A percentile compares a stretch with the other conserved stretches of the same genome.
These are phyloP conservation scores for Brassica incana DNA, from an alignment of 345 rosid genomes.

Conservation along the genomic window DNA sequence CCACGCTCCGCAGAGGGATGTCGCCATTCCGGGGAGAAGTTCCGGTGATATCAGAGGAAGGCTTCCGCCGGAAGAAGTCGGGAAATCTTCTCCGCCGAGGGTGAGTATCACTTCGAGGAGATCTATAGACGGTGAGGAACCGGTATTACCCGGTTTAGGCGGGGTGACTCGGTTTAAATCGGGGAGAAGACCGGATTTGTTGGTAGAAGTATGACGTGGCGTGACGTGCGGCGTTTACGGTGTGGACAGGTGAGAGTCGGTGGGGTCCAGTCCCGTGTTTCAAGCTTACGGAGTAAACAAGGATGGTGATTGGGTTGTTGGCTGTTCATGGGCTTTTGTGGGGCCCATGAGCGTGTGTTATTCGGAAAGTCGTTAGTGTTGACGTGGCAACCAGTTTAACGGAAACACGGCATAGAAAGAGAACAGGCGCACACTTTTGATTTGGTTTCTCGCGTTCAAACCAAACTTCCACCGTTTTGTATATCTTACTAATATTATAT, in stretches of 20 bases:
- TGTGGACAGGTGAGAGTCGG: slow-evolving; percentile 43
- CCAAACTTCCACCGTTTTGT: slow-evolving; percentile 26
- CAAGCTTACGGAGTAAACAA: slow-evolving; percentile 16
- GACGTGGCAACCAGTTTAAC: slow-evolving; percentile 35
- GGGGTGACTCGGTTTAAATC: slow-evolving; percentile 65
- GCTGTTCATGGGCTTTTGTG: background rate
- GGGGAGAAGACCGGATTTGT: slow-evolving; percentile 62
- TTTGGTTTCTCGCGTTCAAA: background rate
- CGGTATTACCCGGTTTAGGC: slow-evolving; percentile 49
- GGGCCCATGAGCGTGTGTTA: slow-evolving; percentile 22
- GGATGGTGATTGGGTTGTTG: slow-evolving; percentile 35
- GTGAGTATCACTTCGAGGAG: slow-evolving; percentile 36
- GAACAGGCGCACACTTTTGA: slow-evolving; percentile 16
- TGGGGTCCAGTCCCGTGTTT: slow-evolving; percentile 26
- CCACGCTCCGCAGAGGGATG: slow-evolving; percentile 32
- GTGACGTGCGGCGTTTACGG: slow-evolving; percentile 43
- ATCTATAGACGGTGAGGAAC: slow-evolving; percentile 39
- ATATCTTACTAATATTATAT: background rate
- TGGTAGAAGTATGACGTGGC: slow-evolving; percentile 41
- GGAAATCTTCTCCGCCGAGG: slow-evolving; percentile 36
- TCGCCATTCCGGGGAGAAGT: slow-evolving; percentile 16
- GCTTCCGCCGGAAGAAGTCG: slow-evolving; percentile 51
- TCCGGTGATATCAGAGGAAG: slow-evolving; percentile 60
- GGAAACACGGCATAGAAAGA: slow-evolving; percentile 32
- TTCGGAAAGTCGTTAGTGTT: slow-evolving; percentile 29